These are phyloP conservation scores for Albugo candida DNA, from an alignment of 352 stramenopile genomes.

Conservation along the genomic window DNA sequence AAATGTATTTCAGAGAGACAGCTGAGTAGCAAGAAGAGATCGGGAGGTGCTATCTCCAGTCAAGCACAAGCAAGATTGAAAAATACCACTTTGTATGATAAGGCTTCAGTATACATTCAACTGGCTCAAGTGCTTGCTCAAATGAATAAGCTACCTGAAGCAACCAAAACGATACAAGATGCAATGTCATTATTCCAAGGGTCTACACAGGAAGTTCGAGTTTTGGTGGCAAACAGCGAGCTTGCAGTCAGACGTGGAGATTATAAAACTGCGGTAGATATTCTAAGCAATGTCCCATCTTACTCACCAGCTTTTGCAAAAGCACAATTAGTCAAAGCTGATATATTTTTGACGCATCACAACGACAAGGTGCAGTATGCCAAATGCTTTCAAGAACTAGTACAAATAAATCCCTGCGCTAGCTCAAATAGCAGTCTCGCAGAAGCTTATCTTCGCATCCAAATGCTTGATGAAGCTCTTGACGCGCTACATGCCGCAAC, in stretches of 20 bases:
- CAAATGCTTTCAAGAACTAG: constrained; percentile 79
- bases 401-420: constrained; percentile 50
- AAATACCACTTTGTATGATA: constrained; percentile 52
- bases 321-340: constrained; percentile 84
- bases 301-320: constrained; percentile 64
- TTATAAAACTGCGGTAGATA: constrained; percentile 75
- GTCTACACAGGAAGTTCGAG: constrained; percentile 60
- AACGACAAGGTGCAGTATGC: constrained; percentile 83
- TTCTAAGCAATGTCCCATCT: constrained; percentile 73
- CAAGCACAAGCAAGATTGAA: neutral
- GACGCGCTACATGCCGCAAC: constrained; percentile 50
- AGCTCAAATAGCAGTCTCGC: constrained; percentile 71
- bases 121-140: constrained; percentile 62
- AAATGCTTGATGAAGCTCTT: constrained; percentile 77
- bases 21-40: neutral
- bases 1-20: neutral
- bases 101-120: constrained; percentile 76
- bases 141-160: constrained; percentile 48
- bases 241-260: constrained; percentile 80
- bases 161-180: constrained; percentile 40
- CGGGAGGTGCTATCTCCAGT: neutral
- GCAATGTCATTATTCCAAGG: constrained; percentile 51
- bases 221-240: constrained; percentile 82
- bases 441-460: constrained; percentile 84
- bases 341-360: constrained; percentile 83